These are phyloP conservation scores for Postia placenta DNA, from an alignment of 768 basidiomycete species.

Conservation along the genomic window DNA sequence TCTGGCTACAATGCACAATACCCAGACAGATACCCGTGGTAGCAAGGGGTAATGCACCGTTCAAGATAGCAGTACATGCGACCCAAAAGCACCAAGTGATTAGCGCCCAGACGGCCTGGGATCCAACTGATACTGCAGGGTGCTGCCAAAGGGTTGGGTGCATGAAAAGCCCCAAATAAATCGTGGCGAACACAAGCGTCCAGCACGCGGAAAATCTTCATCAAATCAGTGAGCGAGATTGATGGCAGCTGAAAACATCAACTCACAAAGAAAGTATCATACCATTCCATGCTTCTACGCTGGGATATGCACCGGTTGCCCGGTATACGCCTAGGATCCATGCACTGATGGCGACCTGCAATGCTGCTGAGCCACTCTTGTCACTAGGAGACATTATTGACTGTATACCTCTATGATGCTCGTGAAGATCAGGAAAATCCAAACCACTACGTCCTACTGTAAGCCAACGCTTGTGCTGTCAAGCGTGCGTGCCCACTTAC, in stretches of 20 bases:
- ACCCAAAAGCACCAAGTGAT: conserved; percentile 59
- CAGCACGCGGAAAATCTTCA: conserved; percentile 53
- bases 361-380: neutral
- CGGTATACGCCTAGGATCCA: conserved; percentile 57
- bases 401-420: conserved; percentile 44
- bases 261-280: conserved; percentile 46
- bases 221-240: neutral
- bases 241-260: neutral
- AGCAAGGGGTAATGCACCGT: conserved; percentile 41
- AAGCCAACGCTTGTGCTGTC: neutral
- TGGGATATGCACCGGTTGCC: conserved; percentile 47
- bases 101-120: conserved; percentile 54
- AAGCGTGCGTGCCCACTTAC: neutral
- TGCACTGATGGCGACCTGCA: conserved; percentile 45
- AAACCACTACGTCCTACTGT: neutral
- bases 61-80: conserved; percentile 45
- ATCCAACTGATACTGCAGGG: conserved; percentile 48
- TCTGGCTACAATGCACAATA: conserved; percentile 50
- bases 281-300: conserved; percentile 35
- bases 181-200: conserved; percentile 49
- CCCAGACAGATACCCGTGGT: conserved; percentile 33
- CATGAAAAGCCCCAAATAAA: conserved; percentile 51
- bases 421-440: conserved; percentile 25
- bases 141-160: conserved; percentile 53
- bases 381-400: conserved; percentile 12